A percentile compares a stretch with the other conserved stretches of the same genome.
Conservation (phyloP, 1,139 yeast genomes). For the Yamadazyma spencermartinsiae region DNA sequence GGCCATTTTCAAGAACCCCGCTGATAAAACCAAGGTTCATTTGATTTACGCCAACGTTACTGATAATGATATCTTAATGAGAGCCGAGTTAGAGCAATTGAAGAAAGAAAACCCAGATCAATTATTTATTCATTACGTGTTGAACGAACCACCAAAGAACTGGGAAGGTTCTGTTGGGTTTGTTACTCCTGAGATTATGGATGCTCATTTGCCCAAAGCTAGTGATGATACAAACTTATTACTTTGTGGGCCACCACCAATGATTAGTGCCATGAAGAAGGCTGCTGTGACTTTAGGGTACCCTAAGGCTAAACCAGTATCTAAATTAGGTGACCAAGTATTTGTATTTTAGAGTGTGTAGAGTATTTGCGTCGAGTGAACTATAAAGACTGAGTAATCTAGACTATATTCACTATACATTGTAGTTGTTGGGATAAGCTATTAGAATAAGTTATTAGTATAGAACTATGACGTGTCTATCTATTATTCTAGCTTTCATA, state of each 20-base stretch:
- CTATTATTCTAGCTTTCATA: too few relatives aligned
- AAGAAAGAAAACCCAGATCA: slow-evolving; percentile 70
- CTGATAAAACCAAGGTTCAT: slow-evolving; percentile 81
- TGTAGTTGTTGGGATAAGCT: too few relatives aligned
- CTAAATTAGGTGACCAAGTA: slow-evolving; percentile 90
- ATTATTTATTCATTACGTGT: slow-evolving; percentile 74
- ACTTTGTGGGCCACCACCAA: slow-evolving; percentile 91
- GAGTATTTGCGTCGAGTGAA: not conserved
- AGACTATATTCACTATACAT: not conserved
- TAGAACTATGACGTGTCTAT: too few relatives aligned
- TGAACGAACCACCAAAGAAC: slow-evolving; percentile 59
- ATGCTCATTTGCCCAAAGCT: slow-evolving; percentile 56
- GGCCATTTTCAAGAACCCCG: slow-evolving; percentile 68
- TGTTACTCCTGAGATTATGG: slow-evolving; percentile 69
- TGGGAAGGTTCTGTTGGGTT: slow-evolving; percentile 62
- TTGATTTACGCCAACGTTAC: slow-evolving; percentile 80
- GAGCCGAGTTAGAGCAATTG: slow-evolving; percentile 69
- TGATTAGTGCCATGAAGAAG: slow-evolving; percentile 83
- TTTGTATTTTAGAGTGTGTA: slow-evolving; percentile 40
- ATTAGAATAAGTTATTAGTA: too few relatives aligned
- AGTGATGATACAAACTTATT: slow-evolving; percentile 67
- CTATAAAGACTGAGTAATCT: not conserved
- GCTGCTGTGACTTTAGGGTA: slow-evolving; percentile 78
- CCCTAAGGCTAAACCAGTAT: slow-evolving; percentile 85
- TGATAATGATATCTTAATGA: slow-evolving; percentile 74